Evolutionary conservation across 164 flowering plant species (phyloP).

Genomic region (Amborella trichopoda): DNA sequence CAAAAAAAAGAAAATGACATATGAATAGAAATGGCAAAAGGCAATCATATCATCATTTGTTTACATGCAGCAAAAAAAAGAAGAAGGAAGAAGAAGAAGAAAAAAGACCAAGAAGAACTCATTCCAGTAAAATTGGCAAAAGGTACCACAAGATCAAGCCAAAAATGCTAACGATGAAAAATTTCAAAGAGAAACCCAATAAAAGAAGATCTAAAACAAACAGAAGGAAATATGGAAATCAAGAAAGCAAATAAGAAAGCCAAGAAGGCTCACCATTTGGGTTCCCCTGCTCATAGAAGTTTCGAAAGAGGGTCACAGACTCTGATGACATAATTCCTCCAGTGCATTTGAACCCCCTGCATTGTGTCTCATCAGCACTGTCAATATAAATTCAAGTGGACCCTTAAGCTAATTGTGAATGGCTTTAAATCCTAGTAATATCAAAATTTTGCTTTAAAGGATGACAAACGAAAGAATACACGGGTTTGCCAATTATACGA

Average conservation of each 20-base stretch:
- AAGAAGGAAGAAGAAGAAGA: background rate
- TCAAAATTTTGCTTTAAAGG: background rate
- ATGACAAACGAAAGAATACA: background rate
- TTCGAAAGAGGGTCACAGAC: conserved; percentile 66
- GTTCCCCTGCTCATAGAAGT: conserved; percentile 86
- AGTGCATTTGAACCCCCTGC: conserved; percentile 50
- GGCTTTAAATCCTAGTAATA: background rate
- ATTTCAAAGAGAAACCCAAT: background rate
- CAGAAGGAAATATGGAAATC: background rate
- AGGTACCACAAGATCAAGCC: background rate
- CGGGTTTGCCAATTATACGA: background rate
- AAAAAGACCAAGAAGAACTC: background rate
- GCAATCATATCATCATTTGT: too few relatives aligned
- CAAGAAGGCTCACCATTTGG: conserved; percentile 51
- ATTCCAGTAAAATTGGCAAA: background rate
- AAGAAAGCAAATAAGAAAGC: conserved; percentile 2
- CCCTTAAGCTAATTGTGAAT: background rate
- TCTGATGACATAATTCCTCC: conserved; percentile 90
- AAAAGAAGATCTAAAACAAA: background rate
- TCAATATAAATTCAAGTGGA: background rate
- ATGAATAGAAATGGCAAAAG: too few relatives aligned
- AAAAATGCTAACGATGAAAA: background rate
- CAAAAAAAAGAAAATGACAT: too few relatives aligned
- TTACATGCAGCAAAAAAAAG: too few relatives aligned
- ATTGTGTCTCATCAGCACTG: conserved; percentile 15